Evolutionary conservation across 2,329 filamentous ascomycete species (phyloP), one percentile per base, ranked within the genome.

Genomic region (Talaromyces albobiverticillius): DNA sequence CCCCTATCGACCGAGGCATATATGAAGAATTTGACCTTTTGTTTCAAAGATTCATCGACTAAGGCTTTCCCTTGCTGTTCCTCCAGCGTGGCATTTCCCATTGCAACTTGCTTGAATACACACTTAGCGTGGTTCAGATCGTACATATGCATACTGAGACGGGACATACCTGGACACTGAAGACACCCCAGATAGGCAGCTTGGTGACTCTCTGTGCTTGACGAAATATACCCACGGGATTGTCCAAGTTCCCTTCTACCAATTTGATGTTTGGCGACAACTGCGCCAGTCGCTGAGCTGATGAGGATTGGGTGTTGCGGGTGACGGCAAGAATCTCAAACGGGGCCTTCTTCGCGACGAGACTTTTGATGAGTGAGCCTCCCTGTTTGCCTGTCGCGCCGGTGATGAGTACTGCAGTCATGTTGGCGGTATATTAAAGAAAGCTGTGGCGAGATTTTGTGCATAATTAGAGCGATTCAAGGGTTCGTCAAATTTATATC

Each of bases 1-100:
- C 83, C 82, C 36, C 85, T 82, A 58, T 88, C 85, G 23, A 86
- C 82, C 50, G 78, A 82, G 26, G 77, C 80, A 69, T 86, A 88
- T 42, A 88, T 78, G 60, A 88, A 85, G 62, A 83, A 79, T 55
- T 76, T 72, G 36, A 87, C 80, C 11, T 76, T 75, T 23, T 79
- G 67, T 23, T 77, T 75, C 54, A 87, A 63, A 2, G 81, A 74
- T n/a, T 76, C 80, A 55, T 86, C 80, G 53, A 87, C 73, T 7
- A 88, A 69, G 0, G 69, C 74, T 38, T 78, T 83, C 51, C 84
- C 85, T 66, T 88, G 83, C 1, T 60, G 56, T 57, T 81, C 75
- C 67, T 82, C 79, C 13, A 18, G 18, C 23, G 38, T 26, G 11
- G 43, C 23, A 32, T 58, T 69, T 16, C 48, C 32, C 26, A 46